A percentile compares a stretch with the other conserved stretches of the same genome.
Evolutionary conservation across 768 basidiomycete species (phyloP).

Genomic region (Leucocoprinus birnbaumii): DNA sequence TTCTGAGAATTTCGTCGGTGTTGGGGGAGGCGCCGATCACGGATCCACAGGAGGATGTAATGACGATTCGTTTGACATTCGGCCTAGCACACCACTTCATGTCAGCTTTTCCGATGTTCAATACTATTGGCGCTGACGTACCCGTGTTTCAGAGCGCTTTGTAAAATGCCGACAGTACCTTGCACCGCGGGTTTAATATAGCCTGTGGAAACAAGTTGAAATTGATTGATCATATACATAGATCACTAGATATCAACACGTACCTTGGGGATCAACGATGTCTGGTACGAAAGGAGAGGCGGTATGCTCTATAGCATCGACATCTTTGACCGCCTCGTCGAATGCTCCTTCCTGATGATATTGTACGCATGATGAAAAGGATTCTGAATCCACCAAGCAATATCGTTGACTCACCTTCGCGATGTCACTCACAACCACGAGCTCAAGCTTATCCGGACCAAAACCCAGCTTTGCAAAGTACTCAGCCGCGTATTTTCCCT

Average conservation of each 20-base stretch:
- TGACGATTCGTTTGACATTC: constrained; percentile 61
- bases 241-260: background rate
- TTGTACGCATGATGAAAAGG: background rate
- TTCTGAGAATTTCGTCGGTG: constrained; percentile 38
- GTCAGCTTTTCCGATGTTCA: background rate
- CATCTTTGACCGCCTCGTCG: constrained; percentile 74
- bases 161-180: constrained; percentile 64
- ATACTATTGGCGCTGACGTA: constrained; percentile 20
- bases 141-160: constrained; percentile 54
- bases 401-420: constrained; percentile 22
- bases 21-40: constrained; percentile 28
- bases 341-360: constrained; percentile 61
- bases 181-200: constrained; percentile 68
- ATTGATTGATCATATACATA: background rate
- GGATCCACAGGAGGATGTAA: constrained; percentile 62
- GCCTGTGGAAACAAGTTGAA: constrained; percentile 32
- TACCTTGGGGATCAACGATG: constrained; percentile 40
- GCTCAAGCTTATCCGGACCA: constrained; percentile 55
- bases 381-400: no score
- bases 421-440: constrained; percentile 71
- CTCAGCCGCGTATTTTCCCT: constrained; percentile 54
- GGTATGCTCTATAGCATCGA: constrained; percentile 69
- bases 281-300: constrained; percentile 59
- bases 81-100: constrained; percentile 21
- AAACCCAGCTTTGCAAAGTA: constrained; percentile 51